Percentiles rank a stretch among this genome's conserved stretches.
These are phyloP conservation scores for Trapa bicornis DNA, from an alignment of 345 rosid species.

Conservation along the genomic window DNA sequence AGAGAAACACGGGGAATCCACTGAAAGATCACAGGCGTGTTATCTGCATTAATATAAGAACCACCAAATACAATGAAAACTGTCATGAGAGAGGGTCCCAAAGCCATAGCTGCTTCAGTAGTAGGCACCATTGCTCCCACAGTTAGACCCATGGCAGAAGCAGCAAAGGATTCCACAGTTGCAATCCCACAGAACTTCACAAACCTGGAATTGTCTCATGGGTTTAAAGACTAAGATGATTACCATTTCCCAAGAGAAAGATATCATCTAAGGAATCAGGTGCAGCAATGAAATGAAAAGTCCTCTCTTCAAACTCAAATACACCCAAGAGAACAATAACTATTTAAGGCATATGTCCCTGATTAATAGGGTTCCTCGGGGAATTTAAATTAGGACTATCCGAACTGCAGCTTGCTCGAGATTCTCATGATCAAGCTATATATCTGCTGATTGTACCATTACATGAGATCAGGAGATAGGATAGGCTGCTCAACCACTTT, in stretches of 20 bases:
- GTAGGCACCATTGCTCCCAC: slow-evolving; percentile 97
- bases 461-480: background rate
- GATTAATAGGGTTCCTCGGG: background rate
- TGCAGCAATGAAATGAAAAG: background rate
- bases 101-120: slow-evolving; percentile 97
- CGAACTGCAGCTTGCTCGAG: background rate
- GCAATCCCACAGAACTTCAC: slow-evolving; percentile 88
- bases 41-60: slow-evolving; percentile 74
- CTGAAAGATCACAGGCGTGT: slow-evolving; percentile 79
- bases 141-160: slow-evolving; percentile 98
- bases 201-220: slow-evolving; percentile 31
- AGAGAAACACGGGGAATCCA: slow-evolving; percentile 89
- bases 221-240: background rate
- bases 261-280: background rate
- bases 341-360: background rate
- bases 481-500: background rate
- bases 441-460: background rate
- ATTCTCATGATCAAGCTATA: background rate
- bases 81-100: slow-evolving; percentile 98
- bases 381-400: background rate
- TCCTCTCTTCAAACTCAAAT: background rate
- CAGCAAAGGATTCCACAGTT: slow-evolving; percentile 89
- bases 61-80: slow-evolving; percentile 94
- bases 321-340: background rate
- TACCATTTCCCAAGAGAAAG: background rate